Evolutionary conservation across 2,329 filamentous ascomycete species (phyloP).

Genomic region (Fusarium buxicola): DNA sequence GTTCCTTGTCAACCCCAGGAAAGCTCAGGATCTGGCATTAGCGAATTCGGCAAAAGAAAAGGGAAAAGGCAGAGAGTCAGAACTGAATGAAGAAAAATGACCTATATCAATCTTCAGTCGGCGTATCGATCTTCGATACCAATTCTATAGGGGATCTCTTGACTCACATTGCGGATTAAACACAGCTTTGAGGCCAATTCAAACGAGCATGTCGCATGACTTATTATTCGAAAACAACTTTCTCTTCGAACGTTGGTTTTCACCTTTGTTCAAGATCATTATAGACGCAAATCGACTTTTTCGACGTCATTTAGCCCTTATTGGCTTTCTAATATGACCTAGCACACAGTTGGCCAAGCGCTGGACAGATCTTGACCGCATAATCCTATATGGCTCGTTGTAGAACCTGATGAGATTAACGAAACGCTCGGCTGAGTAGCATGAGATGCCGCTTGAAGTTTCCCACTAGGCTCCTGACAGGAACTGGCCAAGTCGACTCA

Average conservation of each 20-base stretch:
- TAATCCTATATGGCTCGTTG: no score
- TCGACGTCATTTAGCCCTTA: no score
- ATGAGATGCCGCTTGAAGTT: not conserved
- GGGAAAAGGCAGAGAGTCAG: not conserved
- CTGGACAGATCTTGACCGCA: not conserved
- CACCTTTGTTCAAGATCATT: no score
- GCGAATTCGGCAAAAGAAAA: not conserved
- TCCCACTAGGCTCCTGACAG: not conserved
- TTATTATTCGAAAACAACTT: no score
- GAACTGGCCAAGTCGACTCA: not conserved
- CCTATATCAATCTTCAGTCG: not conserved
- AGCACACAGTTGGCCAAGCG: not conserved
- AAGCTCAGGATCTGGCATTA: not conserved
- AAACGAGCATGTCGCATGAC: no score
- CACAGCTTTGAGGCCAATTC: no score
- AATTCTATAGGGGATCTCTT: no score
- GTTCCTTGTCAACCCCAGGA: constrained; percentile 10
- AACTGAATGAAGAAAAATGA: not conserved
- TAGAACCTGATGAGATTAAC: not conserved
- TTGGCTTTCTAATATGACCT: no score
- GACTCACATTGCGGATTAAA: no score
- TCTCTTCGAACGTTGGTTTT: no score
- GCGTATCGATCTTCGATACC: no score
- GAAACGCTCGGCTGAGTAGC: not conserved
- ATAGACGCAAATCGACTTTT: no score